Conservation (phyloP, 2,329 filamentous ascomycete species). For the Anisogramma anomala region DNA sequence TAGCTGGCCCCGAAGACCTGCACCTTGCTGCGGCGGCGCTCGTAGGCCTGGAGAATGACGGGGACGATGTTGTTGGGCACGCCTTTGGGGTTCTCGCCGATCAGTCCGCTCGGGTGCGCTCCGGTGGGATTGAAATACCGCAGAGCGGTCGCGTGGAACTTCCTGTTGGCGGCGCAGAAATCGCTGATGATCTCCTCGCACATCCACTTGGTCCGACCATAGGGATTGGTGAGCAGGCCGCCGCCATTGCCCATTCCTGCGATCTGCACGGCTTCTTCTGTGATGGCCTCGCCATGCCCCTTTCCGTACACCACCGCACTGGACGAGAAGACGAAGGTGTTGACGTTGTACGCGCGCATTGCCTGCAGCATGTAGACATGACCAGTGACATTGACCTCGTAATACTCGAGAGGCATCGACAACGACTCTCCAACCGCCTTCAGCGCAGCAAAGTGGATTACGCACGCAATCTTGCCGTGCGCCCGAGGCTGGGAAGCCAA, state of each 20-base stretch:
- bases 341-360: slow-evolving; percentile 6
- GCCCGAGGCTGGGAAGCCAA: not conserved
- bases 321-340: slow-evolving; percentile 11
- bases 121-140: slow-evolving; percentile 13
- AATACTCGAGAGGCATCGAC: slow-evolving; percentile 10
- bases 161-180: slow-evolving; percentile 5
- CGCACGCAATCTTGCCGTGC: slow-evolving; percentile 8
- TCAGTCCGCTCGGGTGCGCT: slow-evolving; percentile 9
- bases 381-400: slow-evolving; percentile 10
- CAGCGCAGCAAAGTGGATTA: slow-evolving; percentile 12
- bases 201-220: slow-evolving; percentile 12
- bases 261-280: slow-evolving; percentile 8
- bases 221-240: slow-evolving; percentile 11
- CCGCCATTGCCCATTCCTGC: slow-evolving; percentile 9
- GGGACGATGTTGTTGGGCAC: slow-evolving; percentile 12
- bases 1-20: slow-evolving; percentile 12
- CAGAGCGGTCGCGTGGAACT: slow-evolving; percentile 9
- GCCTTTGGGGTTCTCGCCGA: slow-evolving; percentile 11
- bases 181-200: slow-evolving; percentile 14
- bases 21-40: slow-evolving; percentile 9
- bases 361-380: slow-evolving; percentile 5
- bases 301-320: slow-evolving; percentile 10
- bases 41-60: slow-evolving; percentile 11
- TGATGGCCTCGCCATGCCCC: slow-evolving; percentile 7
- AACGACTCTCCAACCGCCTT: slow-evolving; percentile 11